These are phyloP conservation scores for Apiospora koreana DNA, from an alignment of 2,329 filamentous ascomycete species.

Conservation along the genomic window DNA sequence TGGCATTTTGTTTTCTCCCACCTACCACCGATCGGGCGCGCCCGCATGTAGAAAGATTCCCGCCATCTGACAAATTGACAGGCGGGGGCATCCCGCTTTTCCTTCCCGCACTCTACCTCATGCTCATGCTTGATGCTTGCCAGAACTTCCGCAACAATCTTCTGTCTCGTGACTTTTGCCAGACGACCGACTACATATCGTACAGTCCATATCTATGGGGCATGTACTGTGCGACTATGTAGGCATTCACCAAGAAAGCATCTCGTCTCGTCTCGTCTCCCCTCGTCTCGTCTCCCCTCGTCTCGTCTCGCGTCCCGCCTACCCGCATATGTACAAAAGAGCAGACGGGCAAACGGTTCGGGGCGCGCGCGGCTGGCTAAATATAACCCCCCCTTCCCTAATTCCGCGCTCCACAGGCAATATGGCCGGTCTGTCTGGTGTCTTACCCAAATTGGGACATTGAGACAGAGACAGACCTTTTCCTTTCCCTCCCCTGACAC, in stretches of 20 bases:
- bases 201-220: too few species aligned
- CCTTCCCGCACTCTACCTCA: too few species aligned
- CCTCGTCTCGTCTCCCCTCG: too few species aligned
- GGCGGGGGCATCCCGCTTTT: conserved; percentile 4
- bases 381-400: not conserved
- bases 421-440: not conserved
- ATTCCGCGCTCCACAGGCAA: not conserved
- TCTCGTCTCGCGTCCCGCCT: not conserved
- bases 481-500: not conserved
- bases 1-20: not conserved
- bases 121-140: too few species aligned
- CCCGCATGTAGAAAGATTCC: not conserved
- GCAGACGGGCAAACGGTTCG: not conserved
- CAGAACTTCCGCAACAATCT: not conserved
- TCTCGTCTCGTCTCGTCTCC: too few species aligned
- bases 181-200: too few species aligned
- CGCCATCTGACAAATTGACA: not conserved
- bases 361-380: not conserved
- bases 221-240: too few species aligned
- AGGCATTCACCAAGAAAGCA: too few species aligned
- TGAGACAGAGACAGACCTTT: not conserved
- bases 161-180: not conserved
- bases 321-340: too few species aligned
- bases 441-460: not conserved
- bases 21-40: not conserved